Percentiles rank a stretch among this genome's conserved stretches.
Evolutionary conservation across 495 filamentous ascomycete genomes (phyloP).

Genomic region (Penicillium macrosclerotiorum): DNA sequence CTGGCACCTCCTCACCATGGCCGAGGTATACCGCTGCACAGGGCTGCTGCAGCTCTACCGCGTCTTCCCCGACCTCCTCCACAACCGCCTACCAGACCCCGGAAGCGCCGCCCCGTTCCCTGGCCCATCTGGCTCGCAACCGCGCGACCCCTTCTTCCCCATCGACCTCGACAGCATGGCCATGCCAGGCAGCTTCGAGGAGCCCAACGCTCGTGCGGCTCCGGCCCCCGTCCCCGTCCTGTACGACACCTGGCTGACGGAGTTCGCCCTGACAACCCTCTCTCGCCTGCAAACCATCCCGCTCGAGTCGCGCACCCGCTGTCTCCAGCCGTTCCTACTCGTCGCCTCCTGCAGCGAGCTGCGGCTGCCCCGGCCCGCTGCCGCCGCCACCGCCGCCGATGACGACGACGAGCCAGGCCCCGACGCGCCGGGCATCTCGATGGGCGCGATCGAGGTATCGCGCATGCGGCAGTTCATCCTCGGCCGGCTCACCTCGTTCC

Average conservation of each 20-base stretch:
- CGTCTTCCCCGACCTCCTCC: slow-evolving; percentile 52
- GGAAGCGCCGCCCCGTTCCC: slow-evolving; percentile 14
- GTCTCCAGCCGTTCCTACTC: slow-evolving; percentile 53
- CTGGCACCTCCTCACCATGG: slow-evolving; percentile 55
- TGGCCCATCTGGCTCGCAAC: background rate
- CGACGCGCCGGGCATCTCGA: slow-evolving; percentile 34
- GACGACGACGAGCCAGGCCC: slow-evolving; percentile 11
- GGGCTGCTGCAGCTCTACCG: slow-evolving; percentile 56
- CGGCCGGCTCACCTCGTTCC: slow-evolving; percentile 44
- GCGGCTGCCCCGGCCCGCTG: slow-evolving; percentile 22
- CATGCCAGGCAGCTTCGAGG: slow-evolving; percentile 20
- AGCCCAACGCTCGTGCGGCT: background rate
- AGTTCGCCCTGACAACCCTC: slow-evolving; percentile 52
- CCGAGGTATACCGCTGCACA: slow-evolving; percentile 55
- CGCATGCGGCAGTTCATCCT: slow-evolving; percentile 46
- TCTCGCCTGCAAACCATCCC: slow-evolving; percentile 51
- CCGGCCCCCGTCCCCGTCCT: slow-evolving; percentile 10
- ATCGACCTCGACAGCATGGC: slow-evolving; percentile 27
- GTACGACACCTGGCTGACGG: slow-evolving; percentile 49
- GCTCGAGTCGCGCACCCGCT: slow-evolving; percentile 52
- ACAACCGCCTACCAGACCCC: slow-evolving; percentile 35
- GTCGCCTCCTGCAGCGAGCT: slow-evolving; percentile 52
- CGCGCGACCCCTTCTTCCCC: slow-evolving; percentile 29
- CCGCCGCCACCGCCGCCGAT: background rate
- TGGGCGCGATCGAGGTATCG: slow-evolving; percentile 47